Percentiles rank a stretch among this genome's conserved stretches.
These are phyloP conservation scores for Atkinsonella texensis DNA, from an alignment of 2,329 filamentous ascomycete species.

Conservation along the genomic window DNA sequence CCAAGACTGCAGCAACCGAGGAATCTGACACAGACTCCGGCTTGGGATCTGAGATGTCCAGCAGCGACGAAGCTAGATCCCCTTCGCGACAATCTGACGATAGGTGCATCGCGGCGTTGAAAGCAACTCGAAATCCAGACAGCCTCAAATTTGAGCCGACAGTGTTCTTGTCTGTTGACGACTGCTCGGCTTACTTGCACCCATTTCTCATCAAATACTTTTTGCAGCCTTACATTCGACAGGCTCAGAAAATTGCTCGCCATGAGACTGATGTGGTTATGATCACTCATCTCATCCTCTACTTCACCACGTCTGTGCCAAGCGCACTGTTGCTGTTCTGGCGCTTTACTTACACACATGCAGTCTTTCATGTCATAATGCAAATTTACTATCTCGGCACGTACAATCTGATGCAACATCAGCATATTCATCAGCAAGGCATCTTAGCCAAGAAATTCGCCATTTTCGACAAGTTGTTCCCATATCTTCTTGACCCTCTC, in stretches of 20 bases:
- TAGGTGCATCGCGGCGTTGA: conserved; percentile 21
- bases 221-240: conserved; percentile 46
- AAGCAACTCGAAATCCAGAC: conserved; percentile 28
- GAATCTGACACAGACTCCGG: conserved; percentile 7
- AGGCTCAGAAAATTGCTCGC: conserved; percentile 46
- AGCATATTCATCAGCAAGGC: conserved; percentile 70
- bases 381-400: conserved; percentile 57
- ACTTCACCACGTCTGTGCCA: conserved; percentile 56
- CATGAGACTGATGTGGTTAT: conserved; percentile 64
- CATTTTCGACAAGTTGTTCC: conserved; percentile 52
- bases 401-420: conserved; percentile 74
- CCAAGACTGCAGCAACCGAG: not conserved
- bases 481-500: conserved; percentile 62
- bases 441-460: conserved; percentile 44
- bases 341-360: conserved; percentile 57
- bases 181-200: conserved; percentile 24
- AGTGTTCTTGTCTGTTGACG: conserved; percentile 30
- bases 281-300: conserved; percentile 63
- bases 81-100: not conserved
- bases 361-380: conserved; percentile 51
- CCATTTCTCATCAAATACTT: conserved; percentile 33
- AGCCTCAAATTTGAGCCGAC: conserved; percentile 32
- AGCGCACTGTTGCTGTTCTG: conserved; percentile 54
- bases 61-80: conserved; percentile 2
- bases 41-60: conserved; percentile 5